These are phyloP conservation scores for Aureobasidium melanogenum DNA, from an alignment of 2,329 filamentous ascomycete species.

Conservation along the genomic window DNA sequence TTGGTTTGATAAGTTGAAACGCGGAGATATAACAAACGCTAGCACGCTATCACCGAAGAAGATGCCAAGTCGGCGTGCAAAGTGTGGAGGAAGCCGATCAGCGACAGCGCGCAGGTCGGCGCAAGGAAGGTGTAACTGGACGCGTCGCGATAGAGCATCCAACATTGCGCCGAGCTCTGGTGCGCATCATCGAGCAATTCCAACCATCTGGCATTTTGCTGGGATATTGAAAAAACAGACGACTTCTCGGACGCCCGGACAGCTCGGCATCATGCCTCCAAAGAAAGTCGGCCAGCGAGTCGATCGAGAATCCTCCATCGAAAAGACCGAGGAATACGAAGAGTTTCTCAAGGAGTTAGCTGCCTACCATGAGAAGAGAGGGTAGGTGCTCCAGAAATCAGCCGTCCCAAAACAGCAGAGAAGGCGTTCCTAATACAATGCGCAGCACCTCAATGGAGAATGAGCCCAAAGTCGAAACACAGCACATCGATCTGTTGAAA, in stretches of 20 bases:
- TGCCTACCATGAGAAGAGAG: slow-evolving; percentile 68
- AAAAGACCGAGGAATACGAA: slow-evolving; percentile 56
- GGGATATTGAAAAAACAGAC: neutral
- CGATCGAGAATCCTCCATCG: slow-evolving; percentile 37
- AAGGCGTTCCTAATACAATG: slow-evolving; percentile 12
- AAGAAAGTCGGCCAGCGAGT: slow-evolving; percentile 24
- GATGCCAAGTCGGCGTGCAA: neutral
- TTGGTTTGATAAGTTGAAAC: neutral
- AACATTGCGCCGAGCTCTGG: slow-evolving; percentile 5
- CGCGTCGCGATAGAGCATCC: neutral
- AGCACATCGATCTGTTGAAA: slow-evolving; percentile 66
- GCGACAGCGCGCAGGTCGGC: neutral
- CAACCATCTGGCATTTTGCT: neutral
- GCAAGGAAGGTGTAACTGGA: neutral
- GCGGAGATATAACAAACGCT: neutral
- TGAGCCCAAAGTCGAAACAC: slow-evolving; percentile 70
- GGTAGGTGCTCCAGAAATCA: slow-evolving; percentile 35
- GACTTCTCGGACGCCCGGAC: neutral
- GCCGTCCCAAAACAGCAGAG: neutral
- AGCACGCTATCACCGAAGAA: neutral
- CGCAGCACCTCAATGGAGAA: slow-evolving; percentile 61
- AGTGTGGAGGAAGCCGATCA: neutral
- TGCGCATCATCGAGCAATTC: neutral
- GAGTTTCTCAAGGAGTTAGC: slow-evolving; percentile 67
- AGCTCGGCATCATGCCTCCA: slow-evolving; percentile 14